Percentiles rank a stretch among this genome's conserved stretches.
Conservation (phyloP, 2,329 filamentous ascomycete genomes). For the Neonectria coccinea region DNA sequence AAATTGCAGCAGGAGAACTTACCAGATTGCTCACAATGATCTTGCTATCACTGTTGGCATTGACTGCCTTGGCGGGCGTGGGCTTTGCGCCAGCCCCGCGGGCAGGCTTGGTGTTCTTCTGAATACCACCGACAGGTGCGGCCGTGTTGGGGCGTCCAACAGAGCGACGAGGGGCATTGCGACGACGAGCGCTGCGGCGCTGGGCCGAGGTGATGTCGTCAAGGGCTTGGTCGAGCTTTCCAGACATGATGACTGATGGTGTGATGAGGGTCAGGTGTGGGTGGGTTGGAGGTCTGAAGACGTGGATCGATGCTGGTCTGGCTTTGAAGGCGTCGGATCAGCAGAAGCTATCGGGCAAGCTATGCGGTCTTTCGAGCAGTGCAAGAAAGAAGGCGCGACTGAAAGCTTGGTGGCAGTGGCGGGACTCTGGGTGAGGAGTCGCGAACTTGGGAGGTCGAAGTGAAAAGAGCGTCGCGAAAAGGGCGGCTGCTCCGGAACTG, state of each 20-base stretch:
- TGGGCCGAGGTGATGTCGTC: conserved; percentile 94
- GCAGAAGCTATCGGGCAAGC: conserved; percentile 34
- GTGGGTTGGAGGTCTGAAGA: conserved; percentile 22
- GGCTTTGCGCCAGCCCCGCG: conserved; percentile 71
- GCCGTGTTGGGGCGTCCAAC: conserved; percentile 65
- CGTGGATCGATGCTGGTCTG: conserved; percentile 36
- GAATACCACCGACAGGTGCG: conserved; percentile 85
- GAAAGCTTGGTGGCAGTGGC: neutral
- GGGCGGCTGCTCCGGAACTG: conserved; percentile 22
- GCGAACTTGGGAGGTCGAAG: conserved; percentile 30
- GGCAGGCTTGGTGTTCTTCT: conserved; percentile 76
- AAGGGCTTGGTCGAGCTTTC: conserved; percentile 96
- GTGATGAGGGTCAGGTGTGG: conserved; percentile 32
- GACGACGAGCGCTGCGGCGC: conserved; percentile 68
- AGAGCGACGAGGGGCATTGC: conserved; percentile 62
- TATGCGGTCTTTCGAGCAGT: conserved; percentile 16
- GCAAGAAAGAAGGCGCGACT: conserved; percentile 18
- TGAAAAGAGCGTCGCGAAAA: conserved; percentile 29
- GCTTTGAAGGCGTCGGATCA: conserved; percentile 42
- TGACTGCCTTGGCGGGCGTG: conserved; percentile 72
- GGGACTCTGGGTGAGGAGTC: conserved; percentile 20
- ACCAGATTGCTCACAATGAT: conserved; percentile 99
- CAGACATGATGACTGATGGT: conserved; percentile 75
- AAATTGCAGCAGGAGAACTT: conserved; percentile 55
- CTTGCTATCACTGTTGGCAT: conserved; percentile 82